phyloP scores from a whole-genome alignment of 495 filamentous ascomycete genomes.

The Aspergillus saccharolyticus region DNA sequence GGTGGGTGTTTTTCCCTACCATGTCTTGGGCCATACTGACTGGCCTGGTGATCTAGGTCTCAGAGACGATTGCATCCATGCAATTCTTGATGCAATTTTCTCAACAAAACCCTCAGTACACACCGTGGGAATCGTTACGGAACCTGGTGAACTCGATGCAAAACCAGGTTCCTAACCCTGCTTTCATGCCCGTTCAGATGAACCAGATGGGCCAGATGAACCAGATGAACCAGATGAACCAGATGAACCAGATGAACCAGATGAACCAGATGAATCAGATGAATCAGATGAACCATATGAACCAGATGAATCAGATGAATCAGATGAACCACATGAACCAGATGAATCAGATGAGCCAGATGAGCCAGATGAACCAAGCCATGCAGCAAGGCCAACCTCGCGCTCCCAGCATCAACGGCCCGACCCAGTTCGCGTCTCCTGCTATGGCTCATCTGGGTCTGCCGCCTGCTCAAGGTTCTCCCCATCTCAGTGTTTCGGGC shows the following conservation, averaged over 20 bases:
- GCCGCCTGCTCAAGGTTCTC: constrained; percentile 40
- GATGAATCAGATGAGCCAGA: too few relatives aligned
- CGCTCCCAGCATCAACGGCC: constrained; percentile 24
- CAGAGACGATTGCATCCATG: constrained; percentile 73
- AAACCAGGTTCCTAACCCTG: constrained; percentile 28
- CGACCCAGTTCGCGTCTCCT: constrained; percentile 49
- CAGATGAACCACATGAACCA: too few relatives aligned
- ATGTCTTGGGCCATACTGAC: not conserved
- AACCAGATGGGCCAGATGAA: too few relatives aligned
- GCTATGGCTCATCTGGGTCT: constrained; percentile 46
- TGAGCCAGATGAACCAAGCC: constrained; percentile 37
- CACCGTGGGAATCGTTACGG: constrained; percentile 57
- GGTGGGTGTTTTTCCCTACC: constrained; percentile 35
- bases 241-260: too few relatives aligned
- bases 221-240: too few relatives aligned
- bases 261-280: too few relatives aligned
- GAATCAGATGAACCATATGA: too few relatives aligned
- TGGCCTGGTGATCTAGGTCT: constrained; percentile 45
- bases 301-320: too few relatives aligned
- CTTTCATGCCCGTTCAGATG: constrained; percentile 28
- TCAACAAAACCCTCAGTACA: constrained; percentile 51
- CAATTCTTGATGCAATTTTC: constrained; percentile 59
- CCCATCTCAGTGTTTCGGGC: constrained; percentile 41
- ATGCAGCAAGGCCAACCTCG: constrained; percentile 36
- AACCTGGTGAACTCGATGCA: constrained; percentile 50